These are phyloP conservation scores for Citrullus mucosospermus DNA, from an alignment of 306 rosid species.

Conservation along the genomic window DNA sequence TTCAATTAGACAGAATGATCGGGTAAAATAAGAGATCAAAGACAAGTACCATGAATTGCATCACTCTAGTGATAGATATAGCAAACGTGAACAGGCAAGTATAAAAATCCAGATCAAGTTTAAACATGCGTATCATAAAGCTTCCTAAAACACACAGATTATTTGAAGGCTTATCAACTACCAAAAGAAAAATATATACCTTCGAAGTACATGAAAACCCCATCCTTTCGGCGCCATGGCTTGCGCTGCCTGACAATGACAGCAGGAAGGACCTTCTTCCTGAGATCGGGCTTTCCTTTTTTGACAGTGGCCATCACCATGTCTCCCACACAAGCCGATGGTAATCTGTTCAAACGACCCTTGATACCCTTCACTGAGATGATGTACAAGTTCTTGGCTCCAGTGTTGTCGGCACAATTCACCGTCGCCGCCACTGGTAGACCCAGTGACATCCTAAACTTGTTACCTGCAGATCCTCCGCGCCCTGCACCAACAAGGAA, in stretches of 20 bases:
- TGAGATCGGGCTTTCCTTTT: conserved; percentile 60
- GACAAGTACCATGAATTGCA: neutral
- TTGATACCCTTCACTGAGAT: conserved; percentile 48
- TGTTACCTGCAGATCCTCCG: conserved; percentile 57
- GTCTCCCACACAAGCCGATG: conserved; percentile 60
- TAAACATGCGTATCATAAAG: neutral
- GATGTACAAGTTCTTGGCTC: conserved; percentile 51
- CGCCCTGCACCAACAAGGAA: conserved; percentile 31
- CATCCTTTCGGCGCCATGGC: conserved; percentile 69
- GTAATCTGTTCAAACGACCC: conserved; percentile 52
- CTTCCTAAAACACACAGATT: neutral
- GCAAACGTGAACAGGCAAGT: neutral
- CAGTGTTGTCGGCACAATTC: conserved; percentile 57
- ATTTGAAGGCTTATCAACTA: too few species aligned
- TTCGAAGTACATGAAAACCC: conserved; percentile 56
- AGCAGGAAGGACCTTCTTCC: conserved; percentile 64
- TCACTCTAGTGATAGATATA: neutral
- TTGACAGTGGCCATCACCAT: conserved; percentile 62
- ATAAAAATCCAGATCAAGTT: neutral
- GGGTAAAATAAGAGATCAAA: neutral
- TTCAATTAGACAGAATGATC: neutral
- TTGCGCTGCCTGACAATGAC: conserved; percentile 54
- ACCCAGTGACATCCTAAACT: conserved; percentile 68
- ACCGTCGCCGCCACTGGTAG: conserved; percentile 64
- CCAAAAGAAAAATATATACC: conserved; percentile 14